These are phyloP conservation scores for Dipodascus albidus DNA, from an alignment of 805 yeast genomes.

Conservation along the genomic window DNA sequence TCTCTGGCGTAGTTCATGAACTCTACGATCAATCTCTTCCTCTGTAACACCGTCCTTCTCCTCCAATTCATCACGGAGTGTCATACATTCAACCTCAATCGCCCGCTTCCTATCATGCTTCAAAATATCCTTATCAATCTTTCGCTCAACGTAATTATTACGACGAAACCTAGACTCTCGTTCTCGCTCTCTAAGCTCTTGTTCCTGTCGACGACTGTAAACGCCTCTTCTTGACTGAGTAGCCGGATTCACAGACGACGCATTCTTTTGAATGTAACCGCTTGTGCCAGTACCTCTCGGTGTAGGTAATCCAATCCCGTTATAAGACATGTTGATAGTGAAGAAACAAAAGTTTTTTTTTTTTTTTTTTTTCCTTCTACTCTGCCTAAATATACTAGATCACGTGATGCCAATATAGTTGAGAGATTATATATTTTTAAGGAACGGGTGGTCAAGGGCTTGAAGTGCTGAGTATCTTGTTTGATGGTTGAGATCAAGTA, in stretches of 20 bases:
- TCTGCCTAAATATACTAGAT: too few species aligned
- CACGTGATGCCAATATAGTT: neutral
- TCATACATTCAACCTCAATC: conserved; percentile 20
- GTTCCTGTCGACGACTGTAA: conserved; percentile 13
- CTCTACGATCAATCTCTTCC: conserved; percentile 14
- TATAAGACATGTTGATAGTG: conserved; percentile 21
- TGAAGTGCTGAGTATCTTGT: conserved; percentile 56
- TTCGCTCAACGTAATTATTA: conserved; percentile 11
- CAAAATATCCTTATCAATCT: conserved; percentile 17
- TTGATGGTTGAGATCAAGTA: conserved; percentile 59
- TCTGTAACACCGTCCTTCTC: conserved; percentile 15
- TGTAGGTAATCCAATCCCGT: conserved; percentile 26
- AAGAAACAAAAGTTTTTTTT: neutral
- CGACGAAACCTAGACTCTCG: conserved; percentile 5
- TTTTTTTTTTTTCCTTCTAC: neutral
- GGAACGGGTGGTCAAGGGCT: conserved; percentile 52
- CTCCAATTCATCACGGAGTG: conserved; percentile 19
- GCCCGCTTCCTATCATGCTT: conserved; percentile 21
- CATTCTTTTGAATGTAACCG: conserved; percentile 24
- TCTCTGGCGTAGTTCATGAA: conserved; percentile 12
- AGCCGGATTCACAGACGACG: conserved; percentile 6
- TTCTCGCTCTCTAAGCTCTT: conserved; percentile 6
- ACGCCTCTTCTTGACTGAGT: conserved; percentile 10
- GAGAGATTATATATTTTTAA: conserved; percentile 23
- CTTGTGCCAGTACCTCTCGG: conserved; percentile 26